phyloP scores from a whole-genome alignment of 768 basidiomycete genomes.

The Lenzites betulinus region DNA sequence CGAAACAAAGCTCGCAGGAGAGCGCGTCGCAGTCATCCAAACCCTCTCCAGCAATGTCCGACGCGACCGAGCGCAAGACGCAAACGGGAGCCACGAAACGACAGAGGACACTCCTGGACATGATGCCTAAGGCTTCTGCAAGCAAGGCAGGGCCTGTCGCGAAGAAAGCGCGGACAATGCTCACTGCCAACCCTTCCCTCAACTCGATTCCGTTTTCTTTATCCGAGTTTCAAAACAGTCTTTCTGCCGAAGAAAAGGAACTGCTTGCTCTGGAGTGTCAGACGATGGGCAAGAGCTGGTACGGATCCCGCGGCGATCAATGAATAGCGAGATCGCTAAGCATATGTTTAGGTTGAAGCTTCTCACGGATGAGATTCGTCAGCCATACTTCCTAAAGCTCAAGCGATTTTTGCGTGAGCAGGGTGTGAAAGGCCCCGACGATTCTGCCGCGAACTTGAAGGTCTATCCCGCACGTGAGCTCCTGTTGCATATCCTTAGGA shows the following conservation, averaged over 20 bases:
- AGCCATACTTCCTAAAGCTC: slow-evolving; percentile 74
- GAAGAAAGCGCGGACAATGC: slow-evolving; percentile 49
- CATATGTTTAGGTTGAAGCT: slow-evolving; percentile 60
- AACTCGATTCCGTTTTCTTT: slow-evolving; percentile 74
- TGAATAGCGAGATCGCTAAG: neutral
- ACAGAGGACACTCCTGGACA: slow-evolving; percentile 66
- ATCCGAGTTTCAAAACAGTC: slow-evolving; percentile 49
- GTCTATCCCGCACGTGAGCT: slow-evolving; percentile 79
- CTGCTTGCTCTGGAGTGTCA: slow-evolving; percentile 71
- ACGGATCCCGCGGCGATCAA: slow-evolving; percentile 21
- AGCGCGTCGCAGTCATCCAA: neutral
- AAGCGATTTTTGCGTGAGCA: slow-evolving; percentile 71
- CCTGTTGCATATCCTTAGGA: neutral
- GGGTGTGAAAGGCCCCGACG: slow-evolving; percentile 56
- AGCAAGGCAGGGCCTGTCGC: slow-evolving; percentile 35
- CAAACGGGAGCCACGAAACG: slow-evolving; percentile 42
- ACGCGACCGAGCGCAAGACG: slow-evolving; percentile 12
- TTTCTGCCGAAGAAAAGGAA: slow-evolving; percentile 57
- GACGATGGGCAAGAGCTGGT: slow-evolving; percentile 77
- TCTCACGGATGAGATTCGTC: slow-evolving; percentile 71
- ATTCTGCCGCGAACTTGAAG: slow-evolving; percentile 47
- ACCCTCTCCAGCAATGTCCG: neutral
- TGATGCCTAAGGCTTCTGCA: slow-evolving; percentile 47
- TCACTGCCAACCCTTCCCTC: slow-evolving; percentile 34
- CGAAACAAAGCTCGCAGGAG: slow-evolving; percentile 5